Percentiles rank a stretch among this genome's conserved stretches.
phyloP scores from a whole-genome alignment of 2,329 filamentous ascomycete species.

The Colletotrichum sp. region DNA sequence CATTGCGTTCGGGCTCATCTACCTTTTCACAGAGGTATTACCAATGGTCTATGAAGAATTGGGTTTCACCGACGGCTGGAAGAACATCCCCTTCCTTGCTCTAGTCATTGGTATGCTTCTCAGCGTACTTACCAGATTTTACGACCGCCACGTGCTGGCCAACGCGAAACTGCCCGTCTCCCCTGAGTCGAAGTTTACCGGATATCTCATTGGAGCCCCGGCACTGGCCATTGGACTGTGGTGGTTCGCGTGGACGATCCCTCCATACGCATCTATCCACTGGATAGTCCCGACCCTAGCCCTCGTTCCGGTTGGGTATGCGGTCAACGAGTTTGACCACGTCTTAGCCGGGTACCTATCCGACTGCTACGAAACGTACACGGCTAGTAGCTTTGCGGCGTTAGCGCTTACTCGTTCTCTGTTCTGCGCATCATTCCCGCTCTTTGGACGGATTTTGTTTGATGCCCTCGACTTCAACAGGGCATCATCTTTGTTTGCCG shows the following conservation, averaged over 20 bases:
- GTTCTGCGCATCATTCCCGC: neutral
- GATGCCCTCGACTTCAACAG: neutral
- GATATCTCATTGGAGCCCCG: slow-evolving; percentile 47
- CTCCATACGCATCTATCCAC: slow-evolving; percentile 35
- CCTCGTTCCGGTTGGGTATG: slow-evolving; percentile 49
- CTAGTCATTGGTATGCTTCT: neutral
- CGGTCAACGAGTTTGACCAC: slow-evolving; percentile 45
- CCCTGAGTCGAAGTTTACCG: slow-evolving; percentile 16
- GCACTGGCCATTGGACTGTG: slow-evolving; percentile 46
- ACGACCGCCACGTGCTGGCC: neutral
- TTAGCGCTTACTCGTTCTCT: neutral
- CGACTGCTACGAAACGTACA: slow-evolving; percentile 2
- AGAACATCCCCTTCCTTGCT: neutral
- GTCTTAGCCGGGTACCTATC: slow-evolving; percentile 6
- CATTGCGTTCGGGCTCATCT: neutral
- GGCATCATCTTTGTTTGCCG: neutral
- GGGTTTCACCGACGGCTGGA: neutral
- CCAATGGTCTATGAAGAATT: neutral
- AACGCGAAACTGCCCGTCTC: neutral
- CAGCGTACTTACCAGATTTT: neutral
- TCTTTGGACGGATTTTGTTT: neutral
- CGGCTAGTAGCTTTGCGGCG: neutral
- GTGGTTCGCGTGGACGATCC: slow-evolving; percentile 52
- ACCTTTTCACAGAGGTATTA: slow-evolving; percentile 2
- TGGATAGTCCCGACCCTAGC: slow-evolving; percentile 44